Evolutionary conservation across 2,329 filamentous ascomycete genomes (phyloP), one percentile per base, ranked within the genome.

Genomic region (Pseudogymnoascus destructans): DNA sequence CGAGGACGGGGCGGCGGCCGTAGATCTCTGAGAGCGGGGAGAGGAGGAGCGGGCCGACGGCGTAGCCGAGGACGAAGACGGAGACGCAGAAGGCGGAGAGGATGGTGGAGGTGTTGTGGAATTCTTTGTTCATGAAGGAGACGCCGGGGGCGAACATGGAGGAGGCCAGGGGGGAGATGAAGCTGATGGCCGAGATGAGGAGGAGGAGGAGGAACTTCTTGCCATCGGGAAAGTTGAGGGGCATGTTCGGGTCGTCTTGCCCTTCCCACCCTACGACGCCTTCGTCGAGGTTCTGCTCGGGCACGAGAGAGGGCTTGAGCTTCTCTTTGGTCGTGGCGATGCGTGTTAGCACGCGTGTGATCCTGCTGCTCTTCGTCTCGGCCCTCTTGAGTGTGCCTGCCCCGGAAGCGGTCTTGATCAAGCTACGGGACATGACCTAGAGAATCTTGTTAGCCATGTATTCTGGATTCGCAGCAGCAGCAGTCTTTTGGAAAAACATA

Each of bases 1-100:
- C 75, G 61, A 86, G 75, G 32, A 87, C 68, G 1, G 75, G 69
- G 3, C 79, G 69, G 2, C 84, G 75, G 1, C 85, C 84, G 65
- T 84, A 86, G 59, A 86, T 78, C 67, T 87, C 84, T 1, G 76
- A 80, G 46, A 84, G 64, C 0, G 80, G 80, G 1, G 79, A 78
- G 2, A 84, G 66, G 54, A 82, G 70, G 5, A 84, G 68, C 0
- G 81, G 81, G 0, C 81, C 81, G 19, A 83, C 68, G 15, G 74
- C 75, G 61, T 82, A 84, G 1, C 80, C 80, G 0, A 85, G 69
- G 1, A 85, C 69, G 65, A 82, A 85, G 59, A 85, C 82, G 54
- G 59, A 62, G 17, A 68, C 65, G 19, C 58, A 57, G 13, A 68
- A 59, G 15, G 63, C 58, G 21, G 60, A 62, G 30, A 67, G 59